Conservation (phyloP, 129 eudicot species). For the Saposhnikovia divaricata region DNA sequence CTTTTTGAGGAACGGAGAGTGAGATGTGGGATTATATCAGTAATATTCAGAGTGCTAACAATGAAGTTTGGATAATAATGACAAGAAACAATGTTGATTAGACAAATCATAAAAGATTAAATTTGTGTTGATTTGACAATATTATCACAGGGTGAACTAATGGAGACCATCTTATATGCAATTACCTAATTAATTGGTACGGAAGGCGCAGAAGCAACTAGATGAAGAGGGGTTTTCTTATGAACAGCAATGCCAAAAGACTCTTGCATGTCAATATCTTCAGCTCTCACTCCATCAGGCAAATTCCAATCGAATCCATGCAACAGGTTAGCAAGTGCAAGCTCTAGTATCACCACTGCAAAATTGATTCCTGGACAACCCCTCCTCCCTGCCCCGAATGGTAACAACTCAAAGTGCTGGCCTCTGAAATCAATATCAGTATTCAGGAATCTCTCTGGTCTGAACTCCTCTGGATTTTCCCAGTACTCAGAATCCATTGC, state of each 20-base stretch:
- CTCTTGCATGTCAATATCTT: slow-evolving; percentile 19
- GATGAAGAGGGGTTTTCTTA: slow-evolving; percentile 17
- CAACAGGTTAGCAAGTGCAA: slow-evolving; percentile 23
- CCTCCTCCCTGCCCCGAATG: slow-evolving; percentile 38
- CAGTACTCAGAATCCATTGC: slow-evolving; percentile 26
- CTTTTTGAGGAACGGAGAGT: too few relatives aligned
- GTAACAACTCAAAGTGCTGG: slow-evolving; percentile 21
- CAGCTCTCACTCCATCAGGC: slow-evolving; percentile 10
- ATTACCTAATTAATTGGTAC: not conserved
- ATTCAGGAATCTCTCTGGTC: slow-evolving; percentile 25
- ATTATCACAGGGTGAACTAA: too few relatives aligned
- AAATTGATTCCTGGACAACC: slow-evolving; percentile 25
- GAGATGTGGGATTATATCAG: too few relatives aligned
- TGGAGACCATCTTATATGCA: not conserved
- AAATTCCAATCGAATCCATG: slow-evolving; percentile 31
- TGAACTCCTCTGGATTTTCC: slow-evolving; percentile 31
- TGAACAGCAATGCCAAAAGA: not conserved
- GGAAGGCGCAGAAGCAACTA: not conserved
- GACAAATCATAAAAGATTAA: too few relatives aligned
- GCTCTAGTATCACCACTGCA: slow-evolving; percentile 20
- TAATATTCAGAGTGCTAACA: too few relatives aligned
- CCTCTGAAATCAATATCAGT: slow-evolving; percentile 25
- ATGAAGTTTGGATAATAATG: too few relatives aligned
- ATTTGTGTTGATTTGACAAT: too few relatives aligned
- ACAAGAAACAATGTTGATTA: too few relatives aligned